A percentile compares a stretch with the other conserved stretches of the same genome.
Evolutionary conservation across 2,329 filamentous ascomycete species (phyloP).

Genomic region (Alternaria gaisen): DNA sequence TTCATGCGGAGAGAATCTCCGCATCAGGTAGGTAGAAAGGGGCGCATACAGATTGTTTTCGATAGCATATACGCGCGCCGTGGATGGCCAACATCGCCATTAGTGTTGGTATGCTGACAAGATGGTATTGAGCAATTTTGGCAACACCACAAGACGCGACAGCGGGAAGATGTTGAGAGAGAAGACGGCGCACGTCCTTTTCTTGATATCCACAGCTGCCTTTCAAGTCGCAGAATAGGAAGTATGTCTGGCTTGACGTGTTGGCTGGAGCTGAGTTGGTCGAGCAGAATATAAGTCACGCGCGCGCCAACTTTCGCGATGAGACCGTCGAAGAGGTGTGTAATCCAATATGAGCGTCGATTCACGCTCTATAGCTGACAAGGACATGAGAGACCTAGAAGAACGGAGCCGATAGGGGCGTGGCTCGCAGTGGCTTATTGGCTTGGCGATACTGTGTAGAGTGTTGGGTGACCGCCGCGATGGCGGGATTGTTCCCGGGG

Average conservation of each 20-base stretch:
- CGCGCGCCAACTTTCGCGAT: not conserved
- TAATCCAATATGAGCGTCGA: constrained; percentile 11
- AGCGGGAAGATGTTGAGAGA: not conserved
- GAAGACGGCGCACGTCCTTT: constrained; percentile 9
- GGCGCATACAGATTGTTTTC: not conserved
- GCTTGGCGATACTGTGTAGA: constrained; percentile 24
- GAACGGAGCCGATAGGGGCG: constrained; percentile 22
- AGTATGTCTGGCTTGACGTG: not conserved
- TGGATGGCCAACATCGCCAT: not conserved
- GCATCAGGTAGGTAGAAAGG: not conserved
- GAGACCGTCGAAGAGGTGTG: not conserved
- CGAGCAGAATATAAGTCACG: constrained; percentile 9
- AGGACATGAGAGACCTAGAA: constrained; percentile 6
- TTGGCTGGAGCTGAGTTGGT: not conserved
- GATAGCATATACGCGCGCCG: not conserved
- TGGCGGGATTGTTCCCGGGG: constrained; percentile 2
- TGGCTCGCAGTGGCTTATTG: constrained; percentile 26
- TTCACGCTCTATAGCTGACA: constrained; percentile 14
- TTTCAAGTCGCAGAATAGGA: not conserved
- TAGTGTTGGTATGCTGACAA: constrained; percentile 13
- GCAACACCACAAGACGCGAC: constrained; percentile 4
- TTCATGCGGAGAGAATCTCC: not conserved
- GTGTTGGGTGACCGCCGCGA: constrained; percentile 6
- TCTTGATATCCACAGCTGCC: not conserved
- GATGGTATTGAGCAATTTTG: constrained; percentile 15